phyloP scores from a whole-genome alignment of 768 basidiomycete species.

The Paxillus ammoniavirescens region DNA sequence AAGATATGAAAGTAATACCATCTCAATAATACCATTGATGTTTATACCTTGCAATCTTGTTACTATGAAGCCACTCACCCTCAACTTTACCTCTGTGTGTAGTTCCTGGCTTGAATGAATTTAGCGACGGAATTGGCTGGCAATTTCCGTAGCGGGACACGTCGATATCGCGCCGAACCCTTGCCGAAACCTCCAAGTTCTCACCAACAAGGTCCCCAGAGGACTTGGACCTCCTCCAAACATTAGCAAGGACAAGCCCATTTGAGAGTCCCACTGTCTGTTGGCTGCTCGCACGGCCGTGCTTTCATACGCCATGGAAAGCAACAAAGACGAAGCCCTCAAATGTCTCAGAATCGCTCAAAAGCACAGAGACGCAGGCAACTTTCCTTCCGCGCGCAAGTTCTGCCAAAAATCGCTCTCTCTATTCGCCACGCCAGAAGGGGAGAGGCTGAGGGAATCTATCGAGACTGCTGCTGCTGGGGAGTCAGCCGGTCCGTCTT shows the following conservation, averaged over 20 bases:
- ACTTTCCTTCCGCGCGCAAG: constrained; percentile 76
- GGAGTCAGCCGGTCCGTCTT: constrained; percentile 39
- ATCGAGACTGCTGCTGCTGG: constrained; percentile 48
- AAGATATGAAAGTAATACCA: constrained; percentile 8
- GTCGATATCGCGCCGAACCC: constrained; percentile 1
- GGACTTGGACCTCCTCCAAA: neutral
- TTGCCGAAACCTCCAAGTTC: constrained; percentile 12
- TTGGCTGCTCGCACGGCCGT: constrained; percentile 8
- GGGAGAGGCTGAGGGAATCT: constrained; percentile 58
- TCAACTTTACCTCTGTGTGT: too few relatives aligned
- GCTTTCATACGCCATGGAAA: constrained; percentile 53
- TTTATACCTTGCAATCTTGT: constrained; percentile 1
- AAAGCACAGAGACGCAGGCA: constrained; percentile 68
- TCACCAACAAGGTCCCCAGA: constrained; percentile 16
- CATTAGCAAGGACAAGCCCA: constrained; percentile 3
- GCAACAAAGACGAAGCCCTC: constrained; percentile 88
- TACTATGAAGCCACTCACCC: neutral
- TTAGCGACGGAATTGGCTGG: neutral
- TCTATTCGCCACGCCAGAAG: constrained; percentile 79
- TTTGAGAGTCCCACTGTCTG: constrained; percentile 3
- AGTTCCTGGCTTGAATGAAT: too few relatives aligned
- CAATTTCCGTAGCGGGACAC: neutral
- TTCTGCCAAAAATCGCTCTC: constrained; percentile 87
- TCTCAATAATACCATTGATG: constrained; percentile 6
- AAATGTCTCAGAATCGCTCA: constrained; percentile 80